Base-by-base conservation (phyloP, 2,329 filamentous ascomycete species). In the Harringtonia aguacate region DNA sequence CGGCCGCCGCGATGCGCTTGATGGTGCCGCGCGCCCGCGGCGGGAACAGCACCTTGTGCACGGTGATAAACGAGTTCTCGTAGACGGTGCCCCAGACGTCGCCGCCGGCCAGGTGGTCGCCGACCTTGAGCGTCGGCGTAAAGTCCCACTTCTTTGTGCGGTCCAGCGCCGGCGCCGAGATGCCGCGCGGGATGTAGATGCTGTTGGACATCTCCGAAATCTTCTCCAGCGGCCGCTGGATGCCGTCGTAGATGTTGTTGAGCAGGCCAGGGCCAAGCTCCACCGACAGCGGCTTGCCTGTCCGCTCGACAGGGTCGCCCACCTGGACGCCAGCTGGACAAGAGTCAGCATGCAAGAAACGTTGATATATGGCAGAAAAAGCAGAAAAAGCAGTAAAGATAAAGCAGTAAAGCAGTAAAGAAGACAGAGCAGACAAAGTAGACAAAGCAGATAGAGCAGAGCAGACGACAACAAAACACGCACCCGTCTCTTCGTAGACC, bases 201-300 rank as follows among this genome's bases (percentile, higher is more conserved):
- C 86, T 88, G 59, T 87, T 72, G 42, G 88, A 80, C 39, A 76
- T 67, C 34, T 82, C 70, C 55, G 86, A 73, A 58, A 98, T 98
- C 53, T 78, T 81, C 67, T 83, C 83, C 56, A 98, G 81, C 41
- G 92, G 92, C 61, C 92, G 83, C 67, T 98, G 92, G 58, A 98
- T 98, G 70, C 92, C 92, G 64, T 98, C 92, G 74, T 97, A 98
- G 65, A 98, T 98, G 54, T 92, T 95, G 70, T 97, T 90, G 77
- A 98, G 87, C 64, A 98, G 73, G 62, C 92, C 92, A 51, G 92
- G 92, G 41, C 92, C 92, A 39, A 98, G 83, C 67, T 98, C 92
- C 66, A 98, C 92, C 46, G 92, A 95, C 45, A 98, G 73, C 51
- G 92, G 92, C 75, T 97, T 95, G 65, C 88, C 86, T 46, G 90